phyloP scores from a whole-genome alignment of 768 basidiomycete genomes.

The Podaxis sp. region DNA sequence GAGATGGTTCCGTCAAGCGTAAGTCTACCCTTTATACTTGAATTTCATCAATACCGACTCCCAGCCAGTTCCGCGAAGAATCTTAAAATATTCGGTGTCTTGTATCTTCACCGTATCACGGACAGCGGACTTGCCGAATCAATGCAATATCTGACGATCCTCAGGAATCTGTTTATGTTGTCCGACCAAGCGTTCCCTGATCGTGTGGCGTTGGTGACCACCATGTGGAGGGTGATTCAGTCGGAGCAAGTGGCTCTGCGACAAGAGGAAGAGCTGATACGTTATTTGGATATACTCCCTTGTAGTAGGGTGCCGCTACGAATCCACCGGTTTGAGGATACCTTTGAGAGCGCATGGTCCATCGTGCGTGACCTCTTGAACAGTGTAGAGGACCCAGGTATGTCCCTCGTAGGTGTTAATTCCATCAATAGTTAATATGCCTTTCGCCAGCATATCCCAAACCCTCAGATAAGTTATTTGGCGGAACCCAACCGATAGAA shows the following conservation, averaged over 20 bases:
- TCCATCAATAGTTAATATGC: no score
- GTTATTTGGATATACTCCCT: slow-evolving; percentile 7
- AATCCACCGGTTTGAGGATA: slow-evolving; percentile 1
- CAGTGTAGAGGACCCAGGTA: not conserved
- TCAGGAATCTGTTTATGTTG: slow-evolving; percentile 8
- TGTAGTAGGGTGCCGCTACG: not conserved
- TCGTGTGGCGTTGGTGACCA: slow-evolving; percentile 15
- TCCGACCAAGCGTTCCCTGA: slow-evolving; percentile 9
- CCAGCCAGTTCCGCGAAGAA: slow-evolving; percentile 8
- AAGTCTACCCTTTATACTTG: not conserved
- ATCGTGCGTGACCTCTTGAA: not conserved
- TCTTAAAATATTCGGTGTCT: slow-evolving; percentile 12
- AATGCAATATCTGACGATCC: slow-evolving; percentile 8
- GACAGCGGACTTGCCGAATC: slow-evolving; percentile 15
- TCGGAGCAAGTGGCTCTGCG: not conserved
- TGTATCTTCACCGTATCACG: slow-evolving; percentile 17
- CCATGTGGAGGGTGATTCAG: slow-evolving; percentile 16
- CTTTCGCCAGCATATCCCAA: no score
- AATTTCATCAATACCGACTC: not conserved
- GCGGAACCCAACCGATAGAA: no score
- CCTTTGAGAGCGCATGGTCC: slow-evolving; percentile 1
- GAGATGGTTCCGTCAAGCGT: slow-evolving; percentile 15
- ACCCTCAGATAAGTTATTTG: no score
- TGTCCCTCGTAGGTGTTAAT: not conserved
- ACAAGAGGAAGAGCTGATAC: slow-evolving; percentile 12